Conservation (phyloP, 78 protist species). For the Dictyostelium citrinum region DNA sequence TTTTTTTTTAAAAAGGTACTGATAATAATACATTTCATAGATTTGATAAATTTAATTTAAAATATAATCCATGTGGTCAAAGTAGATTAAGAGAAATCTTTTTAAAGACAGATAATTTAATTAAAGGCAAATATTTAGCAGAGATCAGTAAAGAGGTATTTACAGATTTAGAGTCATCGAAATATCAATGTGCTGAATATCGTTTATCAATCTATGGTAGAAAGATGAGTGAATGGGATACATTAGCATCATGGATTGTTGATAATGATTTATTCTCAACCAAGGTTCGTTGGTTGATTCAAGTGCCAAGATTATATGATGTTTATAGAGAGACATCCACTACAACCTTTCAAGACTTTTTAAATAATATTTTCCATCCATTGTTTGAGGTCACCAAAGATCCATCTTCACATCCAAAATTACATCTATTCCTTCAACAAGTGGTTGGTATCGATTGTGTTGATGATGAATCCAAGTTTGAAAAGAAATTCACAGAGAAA, state of each 20-base stretch:
- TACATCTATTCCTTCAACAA: conserved; percentile 81
- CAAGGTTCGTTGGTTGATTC: conserved; percentile 96
- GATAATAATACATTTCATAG: conserved; percentile 88
- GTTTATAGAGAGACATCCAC: conserved; percentile 50
- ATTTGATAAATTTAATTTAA: conserved; percentile 95
- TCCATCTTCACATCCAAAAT: conserved; percentile 89
- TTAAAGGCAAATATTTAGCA: conserved; percentile 95
- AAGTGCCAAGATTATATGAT: conserved; percentile 96
- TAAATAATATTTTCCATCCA: conserved; percentile 93
- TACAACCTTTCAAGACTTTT: conserved; percentile 80
- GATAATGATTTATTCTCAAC: conserved; percentile 84
- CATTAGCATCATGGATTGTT: conserved; percentile 93
- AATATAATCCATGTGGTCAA: conserved; percentile 95
- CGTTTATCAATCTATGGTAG: conserved; percentile 98
- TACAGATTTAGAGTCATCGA: conserved; percentile 84
- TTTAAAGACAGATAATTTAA: conserved; percentile 96
- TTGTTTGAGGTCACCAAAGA: conserved; percentile 94
- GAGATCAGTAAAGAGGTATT: conserved; percentile 93
- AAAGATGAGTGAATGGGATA: conserved; percentile 91
- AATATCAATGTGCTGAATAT: conserved; percentile 95
- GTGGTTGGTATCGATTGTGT: conserved; percentile 98
- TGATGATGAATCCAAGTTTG: conserved; percentile 97
- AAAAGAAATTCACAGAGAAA: conserved; percentile 66
- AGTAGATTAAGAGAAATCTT: conserved; percentile 93
- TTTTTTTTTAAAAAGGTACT: conserved; percentile 3